phyloP scores from a whole-genome alignment of 73 alveolate genomes.

The Uronychia setigera region DNA sequence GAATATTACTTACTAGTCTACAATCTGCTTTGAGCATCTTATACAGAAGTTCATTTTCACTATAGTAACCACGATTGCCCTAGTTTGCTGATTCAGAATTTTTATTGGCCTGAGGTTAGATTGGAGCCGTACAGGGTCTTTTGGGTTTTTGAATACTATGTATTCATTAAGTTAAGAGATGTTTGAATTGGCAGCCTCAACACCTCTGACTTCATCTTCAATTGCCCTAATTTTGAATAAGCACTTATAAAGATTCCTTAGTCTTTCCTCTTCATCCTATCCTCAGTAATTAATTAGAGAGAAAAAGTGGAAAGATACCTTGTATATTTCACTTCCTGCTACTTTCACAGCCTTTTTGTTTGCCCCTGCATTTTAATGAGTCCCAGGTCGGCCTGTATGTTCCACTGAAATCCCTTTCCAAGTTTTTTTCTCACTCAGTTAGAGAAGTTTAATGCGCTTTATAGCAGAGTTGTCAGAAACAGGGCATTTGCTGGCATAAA shows the following conservation, averaged over 20 bases:
- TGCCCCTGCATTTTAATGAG: background rate
- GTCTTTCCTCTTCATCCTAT: slow-evolving; percentile 26
- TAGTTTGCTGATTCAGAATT: slow-evolving; percentile 6
- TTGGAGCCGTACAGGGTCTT: slow-evolving; percentile 17
- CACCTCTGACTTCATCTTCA: slow-evolving; percentile 20
- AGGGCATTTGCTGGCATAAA: background rate
- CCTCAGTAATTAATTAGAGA: background rate
- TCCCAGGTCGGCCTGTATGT: slow-evolving; percentile 63
- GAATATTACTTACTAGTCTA: slow-evolving; percentile 40
- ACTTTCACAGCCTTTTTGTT: background rate
- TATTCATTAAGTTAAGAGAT: background rate
- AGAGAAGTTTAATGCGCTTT: background rate
- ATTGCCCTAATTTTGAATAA: slow-evolving; percentile 1
- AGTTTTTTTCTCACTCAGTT: slow-evolving; percentile 1
- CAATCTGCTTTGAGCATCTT: slow-evolving; percentile 73
- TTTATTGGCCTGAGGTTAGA: slow-evolving; percentile 1
- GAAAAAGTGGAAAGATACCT: background rate
- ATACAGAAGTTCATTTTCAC: slow-evolving; percentile 26
- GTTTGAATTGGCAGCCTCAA: background rate
- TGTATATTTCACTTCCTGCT: background rate
- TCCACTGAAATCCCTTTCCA: slow-evolving; percentile 61
- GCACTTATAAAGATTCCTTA: slow-evolving; percentile 1
- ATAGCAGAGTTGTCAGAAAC: background rate
- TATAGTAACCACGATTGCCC: background rate
- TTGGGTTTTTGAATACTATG: slow-evolving; percentile 26